These are phyloP conservation scores for Mortierella sp. DNA, from an alignment of 371 early-diverging fungal species.

Conservation along the genomic window DNA sequence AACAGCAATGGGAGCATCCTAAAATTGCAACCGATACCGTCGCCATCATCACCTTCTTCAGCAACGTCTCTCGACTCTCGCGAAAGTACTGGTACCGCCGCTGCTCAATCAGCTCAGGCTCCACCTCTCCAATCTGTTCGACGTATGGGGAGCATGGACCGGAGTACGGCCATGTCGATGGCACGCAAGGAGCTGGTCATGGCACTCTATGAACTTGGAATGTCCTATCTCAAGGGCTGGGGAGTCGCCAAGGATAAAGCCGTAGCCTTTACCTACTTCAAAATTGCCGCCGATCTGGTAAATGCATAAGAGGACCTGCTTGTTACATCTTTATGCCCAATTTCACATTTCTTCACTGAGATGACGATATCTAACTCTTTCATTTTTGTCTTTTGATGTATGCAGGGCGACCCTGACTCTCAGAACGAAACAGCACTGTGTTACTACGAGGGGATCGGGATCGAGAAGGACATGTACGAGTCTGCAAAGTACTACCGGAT, in stretches of 20 bases:
- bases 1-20: background rate
- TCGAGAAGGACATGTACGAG: constrained; percentile 79
- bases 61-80: background rate
- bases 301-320: background rate
- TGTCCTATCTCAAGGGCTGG: constrained; percentile 92
- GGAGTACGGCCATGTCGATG: constrained; percentile 34
- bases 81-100: background rate
- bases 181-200: constrained; percentile 74
- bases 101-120: constrained; percentile 5
- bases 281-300: constrained; percentile 79
- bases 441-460: constrained; percentile 83
- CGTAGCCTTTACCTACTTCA: constrained; percentile 77
- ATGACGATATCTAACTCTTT: background rate
- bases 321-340: background rate
- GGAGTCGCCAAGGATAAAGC: constrained; percentile 78
- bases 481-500: constrained; percentile 89
- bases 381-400: background rate
- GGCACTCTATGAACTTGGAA: constrained; percentile 89
- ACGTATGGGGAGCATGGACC: constrained; percentile 50
- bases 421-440: constrained; percentile 85
- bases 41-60: constrained; percentile 5
- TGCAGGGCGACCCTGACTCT: constrained; percentile 82
- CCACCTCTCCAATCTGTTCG: constrained; percentile 21
- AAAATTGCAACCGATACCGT: background rate
- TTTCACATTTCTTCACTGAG: background rate